Percentiles rank a stretch among this genome's conserved stretches.
These are phyloP conservation scores for Talaromyces sp. DNA, from an alignment of 2,329 filamentous ascomycete species.

Conservation along the genomic window DNA sequence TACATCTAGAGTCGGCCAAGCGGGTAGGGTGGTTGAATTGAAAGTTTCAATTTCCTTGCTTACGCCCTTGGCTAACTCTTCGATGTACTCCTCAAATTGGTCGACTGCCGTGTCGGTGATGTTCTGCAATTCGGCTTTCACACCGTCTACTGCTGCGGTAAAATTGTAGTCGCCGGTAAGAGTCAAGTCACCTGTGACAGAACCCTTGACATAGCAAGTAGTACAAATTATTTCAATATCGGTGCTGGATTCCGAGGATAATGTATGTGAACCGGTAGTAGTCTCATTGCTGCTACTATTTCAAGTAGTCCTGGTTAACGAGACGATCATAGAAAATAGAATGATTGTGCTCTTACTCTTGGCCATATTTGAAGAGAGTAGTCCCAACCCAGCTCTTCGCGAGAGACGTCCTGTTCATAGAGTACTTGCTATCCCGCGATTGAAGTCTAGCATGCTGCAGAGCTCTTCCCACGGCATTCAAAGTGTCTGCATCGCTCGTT, in stretches of 20 bases:
- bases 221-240: conserved; percentile 33
- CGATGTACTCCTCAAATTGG: conserved; percentile 3
- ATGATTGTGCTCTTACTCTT: neutral
- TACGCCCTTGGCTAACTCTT: neutral
- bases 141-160: conserved; percentile 18
- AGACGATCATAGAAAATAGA: neutral
- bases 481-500: conserved; percentile 2
- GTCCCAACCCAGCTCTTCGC: conserved; percentile 8
- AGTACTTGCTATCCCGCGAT: conserved; percentile 9
- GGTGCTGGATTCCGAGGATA: neutral
- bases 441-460: conserved; percentile 7
- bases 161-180: conserved; percentile 34
- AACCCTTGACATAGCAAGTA: conserved; percentile 52
- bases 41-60: conserved; percentile 2
- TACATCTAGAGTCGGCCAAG: conserved; percentile 37
- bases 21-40: neutral
- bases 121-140: conserved; percentile 22
- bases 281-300: neutral
- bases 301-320: neutral
- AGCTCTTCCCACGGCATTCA: conserved; percentile 9
- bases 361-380: conserved; percentile 2
- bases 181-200: conserved; percentile 43
- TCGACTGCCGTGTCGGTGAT: conserved; percentile 2
- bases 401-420: conserved; percentile 15
- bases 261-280: neutral